phyloP scores from a whole-genome alignment of 1,139 yeast species.

The Suzukiozyma palmioleophila region DNA sequence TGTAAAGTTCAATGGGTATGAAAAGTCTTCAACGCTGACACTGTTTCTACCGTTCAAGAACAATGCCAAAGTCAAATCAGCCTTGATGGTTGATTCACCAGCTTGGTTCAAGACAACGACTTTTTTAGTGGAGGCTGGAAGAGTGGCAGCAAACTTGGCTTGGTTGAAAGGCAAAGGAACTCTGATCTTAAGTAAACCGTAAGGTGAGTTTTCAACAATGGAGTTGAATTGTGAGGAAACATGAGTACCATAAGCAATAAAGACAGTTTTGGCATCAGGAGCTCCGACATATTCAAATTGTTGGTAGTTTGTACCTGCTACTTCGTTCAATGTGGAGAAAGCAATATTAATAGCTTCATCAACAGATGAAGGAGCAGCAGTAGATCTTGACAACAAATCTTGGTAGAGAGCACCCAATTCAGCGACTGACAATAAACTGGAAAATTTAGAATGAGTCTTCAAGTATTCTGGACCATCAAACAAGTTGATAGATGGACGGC shows the following conservation, averaged over 20 bases:
- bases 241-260: constrained; percentile 73
- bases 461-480: constrained; percentile 77
- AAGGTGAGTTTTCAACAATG: constrained; percentile 34
- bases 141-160: constrained; percentile 49
- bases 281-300: constrained; percentile 73
- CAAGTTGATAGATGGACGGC: constrained; percentile 61
- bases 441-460: constrained; percentile 50
- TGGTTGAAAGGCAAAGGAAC: constrained; percentile 75
- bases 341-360: constrained; percentile 40
- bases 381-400: constrained; percentile 26
- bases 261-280: constrained; percentile 58
- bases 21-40: constrained; percentile 46
- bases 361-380: constrained; percentile 23
- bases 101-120: constrained; percentile 52
- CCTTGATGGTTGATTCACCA: constrained; percentile 44
- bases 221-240: constrained; percentile 54
- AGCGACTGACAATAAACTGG: constrained; percentile 42
- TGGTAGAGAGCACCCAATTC: constrained; percentile 41
- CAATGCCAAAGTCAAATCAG: constrained; percentile 72
- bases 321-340: constrained; percentile 47
- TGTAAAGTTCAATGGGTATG: constrained; percentile 46
- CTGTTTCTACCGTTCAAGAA: constrained; percentile 48
- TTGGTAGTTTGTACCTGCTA: constrained; percentile 55
- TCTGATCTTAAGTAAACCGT: constrained; percentile 69
- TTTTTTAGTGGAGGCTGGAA: constrained; percentile 57